phyloP scores from a whole-genome alignment of 2,329 filamentous ascomycete species.

The Calycina marina region DNA sequence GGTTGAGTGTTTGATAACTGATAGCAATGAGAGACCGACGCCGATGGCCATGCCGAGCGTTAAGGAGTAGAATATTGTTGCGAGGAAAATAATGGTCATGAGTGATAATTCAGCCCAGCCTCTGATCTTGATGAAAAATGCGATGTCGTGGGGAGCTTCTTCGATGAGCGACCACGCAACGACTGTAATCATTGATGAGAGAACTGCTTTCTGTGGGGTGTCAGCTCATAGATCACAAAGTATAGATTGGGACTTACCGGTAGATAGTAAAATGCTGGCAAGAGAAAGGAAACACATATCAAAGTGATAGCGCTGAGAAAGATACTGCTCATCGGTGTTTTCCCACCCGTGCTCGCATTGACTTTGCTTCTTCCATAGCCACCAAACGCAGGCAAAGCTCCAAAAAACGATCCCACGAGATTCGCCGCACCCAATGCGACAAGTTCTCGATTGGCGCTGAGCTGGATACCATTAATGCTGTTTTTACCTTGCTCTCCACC shows the following conservation, averaged over 20 bases:
- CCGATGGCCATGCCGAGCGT: conserved; percentile 88
- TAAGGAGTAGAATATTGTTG: conserved; percentile 91
- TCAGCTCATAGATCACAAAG: conserved; percentile 8
- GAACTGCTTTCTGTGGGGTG: conserved; percentile 62
- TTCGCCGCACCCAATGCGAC: conserved; percentile 86
- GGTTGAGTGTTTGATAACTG: conserved; percentile 81
- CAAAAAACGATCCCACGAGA: conserved; percentile 80
- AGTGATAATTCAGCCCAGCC: conserved; percentile 77
- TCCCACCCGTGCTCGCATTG: conserved; percentile 80
- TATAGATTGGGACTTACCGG: conserved; percentile 48
- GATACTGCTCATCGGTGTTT: conserved; percentile 86
- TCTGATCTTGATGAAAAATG: conserved; percentile 74
- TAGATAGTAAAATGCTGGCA: conserved; percentile 89
- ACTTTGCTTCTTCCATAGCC: conserved; percentile 95
- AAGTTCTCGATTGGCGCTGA: conserved; percentile 86
- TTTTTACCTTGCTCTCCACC: conserved; percentile 39
- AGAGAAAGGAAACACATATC: conserved; percentile 62
- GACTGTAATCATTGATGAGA: conserved; percentile 87
- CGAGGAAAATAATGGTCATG: conserved; percentile 79
- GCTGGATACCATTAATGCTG: conserved; percentile 61
- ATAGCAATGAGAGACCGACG: conserved; percentile 77
- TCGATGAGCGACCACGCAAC: conserved; percentile 91
- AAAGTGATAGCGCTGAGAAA: conserved; percentile 73
- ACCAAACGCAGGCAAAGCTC: conserved; percentile 85
- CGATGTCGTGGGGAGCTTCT: conserved; percentile 83